Base-by-base conservation (phyloP, 768 basidiomycete genomes). In the Pleurotus giganteus region DNA sequence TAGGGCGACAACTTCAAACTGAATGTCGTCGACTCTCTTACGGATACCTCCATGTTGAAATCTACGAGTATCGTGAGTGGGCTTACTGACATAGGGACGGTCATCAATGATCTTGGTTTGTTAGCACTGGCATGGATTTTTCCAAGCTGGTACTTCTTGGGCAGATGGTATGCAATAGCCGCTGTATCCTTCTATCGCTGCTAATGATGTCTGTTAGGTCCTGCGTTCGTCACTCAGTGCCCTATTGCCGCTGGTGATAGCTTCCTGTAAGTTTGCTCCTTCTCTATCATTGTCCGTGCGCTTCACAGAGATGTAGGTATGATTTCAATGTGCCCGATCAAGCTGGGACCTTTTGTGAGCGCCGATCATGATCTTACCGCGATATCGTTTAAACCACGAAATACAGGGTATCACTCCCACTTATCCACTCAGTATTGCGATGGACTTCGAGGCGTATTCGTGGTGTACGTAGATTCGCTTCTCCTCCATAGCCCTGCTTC, bases 71-170 rank as follows among this genome's bases (percentile, higher is more conserved):
- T 84, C 28, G 82, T 83, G 41, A 57, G 78, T 60, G 2, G 13
- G 15, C 13, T 47, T 8, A 7, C 12, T 21, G 24, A 7, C 19
- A 8, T 8, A 8, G 6, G 7, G 23, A 19, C 45, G 23, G 11
- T 12, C 17, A 47, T 47, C 13, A 11, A 9, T 43, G 29, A 27
- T 27, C 6, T 3, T 19, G 24, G 6, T 9, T 47, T 47, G 17
- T 2, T 52, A 65, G 64, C 74, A 76, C 46, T 80, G 79, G 79
- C 79, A 81, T 54, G 79, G 79, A 6, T 29, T 81, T 6, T 75
- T 73, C 55, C 79, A 80, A 58, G 55, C 67, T 15, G 65, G 66
- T 9, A 67, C 71, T 12, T 53, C 36, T 17, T 71, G 65, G 63
- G 66, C 61, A 17, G 68, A 79, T 55, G 78, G 78, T 51, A 51